A percentile compares a stretch with the other conserved stretches of the same genome.
Evolutionary conservation across 257 asterid genomes (phyloP).

Genomic region (Plectranthus barbatus): DNA sequence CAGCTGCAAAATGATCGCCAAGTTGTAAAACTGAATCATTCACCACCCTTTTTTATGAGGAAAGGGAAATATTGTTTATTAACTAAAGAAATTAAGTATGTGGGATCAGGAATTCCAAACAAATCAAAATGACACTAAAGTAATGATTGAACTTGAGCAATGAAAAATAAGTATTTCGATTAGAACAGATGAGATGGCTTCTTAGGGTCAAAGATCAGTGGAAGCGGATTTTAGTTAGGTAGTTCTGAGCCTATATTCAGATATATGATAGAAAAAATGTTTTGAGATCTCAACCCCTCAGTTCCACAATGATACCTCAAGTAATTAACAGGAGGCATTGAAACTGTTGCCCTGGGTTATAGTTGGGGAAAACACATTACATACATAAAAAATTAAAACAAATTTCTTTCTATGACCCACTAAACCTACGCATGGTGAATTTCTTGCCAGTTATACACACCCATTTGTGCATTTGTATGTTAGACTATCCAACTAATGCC

Average conservation of each 20-base stretch:
- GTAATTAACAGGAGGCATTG: conserved; percentile 1
- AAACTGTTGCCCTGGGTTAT: background rate
- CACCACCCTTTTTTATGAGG: background rate
- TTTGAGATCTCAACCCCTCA: conserved; percentile 1
- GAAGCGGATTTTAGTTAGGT: background rate
- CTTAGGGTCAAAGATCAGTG: background rate
- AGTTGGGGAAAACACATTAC: background rate
- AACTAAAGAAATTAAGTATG: background rate
- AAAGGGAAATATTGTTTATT: background rate
- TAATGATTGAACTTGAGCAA: background rate
- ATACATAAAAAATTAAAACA: background rate
- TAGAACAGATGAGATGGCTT: background rate
- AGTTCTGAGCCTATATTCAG: background rate
- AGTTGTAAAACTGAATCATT: conserved; percentile 5
- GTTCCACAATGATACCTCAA: background rate
- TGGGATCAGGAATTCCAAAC: background rate
- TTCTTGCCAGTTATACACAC: background rate
- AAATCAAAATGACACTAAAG: background rate
- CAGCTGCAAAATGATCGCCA: conserved; percentile 53
- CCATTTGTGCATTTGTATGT: background rate
- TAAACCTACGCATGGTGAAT: background rate
- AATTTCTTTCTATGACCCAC: background rate
- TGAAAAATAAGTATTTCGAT: background rate
- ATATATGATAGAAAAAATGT: background rate
- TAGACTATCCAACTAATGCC: background rate